Conservation (phyloP, 1,139 yeast genomes). For the Suhomyces panamericanus region DNA sequence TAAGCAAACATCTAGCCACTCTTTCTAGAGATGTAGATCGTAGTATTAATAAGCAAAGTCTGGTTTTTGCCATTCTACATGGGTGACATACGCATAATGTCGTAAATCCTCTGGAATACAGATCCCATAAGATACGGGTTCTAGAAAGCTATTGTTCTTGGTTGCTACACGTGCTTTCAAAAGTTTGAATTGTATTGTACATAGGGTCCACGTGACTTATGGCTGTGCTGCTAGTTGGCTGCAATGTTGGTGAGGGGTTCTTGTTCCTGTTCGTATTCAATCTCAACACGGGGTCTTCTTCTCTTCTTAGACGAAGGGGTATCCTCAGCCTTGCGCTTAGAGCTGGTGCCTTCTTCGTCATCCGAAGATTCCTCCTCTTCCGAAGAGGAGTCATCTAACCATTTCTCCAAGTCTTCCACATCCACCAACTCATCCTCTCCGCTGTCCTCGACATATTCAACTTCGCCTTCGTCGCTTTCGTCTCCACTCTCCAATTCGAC, state of each 20-base stretch:
- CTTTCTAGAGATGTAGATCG: too few relatives aligned
- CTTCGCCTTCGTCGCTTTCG: conserved; percentile 72
- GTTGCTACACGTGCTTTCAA: not conserved
- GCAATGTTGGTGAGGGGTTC: conserved; percentile 39
- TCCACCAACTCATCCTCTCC: conserved; percentile 89
- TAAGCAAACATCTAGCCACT: too few relatives aligned
- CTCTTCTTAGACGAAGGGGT: conserved; percentile 44
- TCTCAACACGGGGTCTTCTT: conserved; percentile 77
- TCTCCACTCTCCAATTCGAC: conserved; percentile 59
- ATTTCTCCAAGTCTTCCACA: conserved; percentile 85
- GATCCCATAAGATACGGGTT: too few relatives aligned
- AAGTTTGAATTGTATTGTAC: conserved; percentile 1
- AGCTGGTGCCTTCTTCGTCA: conserved; percentile 21
- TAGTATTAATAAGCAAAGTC: too few relatives aligned
- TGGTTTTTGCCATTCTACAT: too few relatives aligned
- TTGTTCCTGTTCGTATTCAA: conserved; percentile 78
- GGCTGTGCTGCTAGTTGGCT: conserved; percentile 10
- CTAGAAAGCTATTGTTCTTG: too few relatives aligned
- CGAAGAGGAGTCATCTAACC: conserved; percentile 71
- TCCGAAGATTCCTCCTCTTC: conserved; percentile 18
- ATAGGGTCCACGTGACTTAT: conserved; percentile 4
- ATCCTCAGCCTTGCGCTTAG: conserved; percentile 43
- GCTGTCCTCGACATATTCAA: conserved; percentile 83
- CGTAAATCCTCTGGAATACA: too few relatives aligned
- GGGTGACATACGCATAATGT: too few relatives aligned